Evolutionary conservation across 805 yeast species (phyloP).

Genomic region (Candida sonorensis): DNA sequence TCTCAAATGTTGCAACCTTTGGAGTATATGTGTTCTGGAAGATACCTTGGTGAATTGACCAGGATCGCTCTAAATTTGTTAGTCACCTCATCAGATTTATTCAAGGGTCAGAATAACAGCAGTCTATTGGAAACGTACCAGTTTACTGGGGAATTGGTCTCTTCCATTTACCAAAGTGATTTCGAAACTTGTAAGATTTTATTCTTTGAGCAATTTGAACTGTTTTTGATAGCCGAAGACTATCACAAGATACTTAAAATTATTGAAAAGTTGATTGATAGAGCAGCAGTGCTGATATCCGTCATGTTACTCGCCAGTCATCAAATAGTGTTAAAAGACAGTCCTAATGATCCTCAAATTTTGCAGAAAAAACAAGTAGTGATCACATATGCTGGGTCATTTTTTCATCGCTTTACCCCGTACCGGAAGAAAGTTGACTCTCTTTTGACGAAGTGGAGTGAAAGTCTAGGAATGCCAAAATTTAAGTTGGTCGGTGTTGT

Average conservation of each 20-base stretch:
- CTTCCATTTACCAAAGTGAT: constrained; percentile 30
- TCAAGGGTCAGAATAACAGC: constrained; percentile 2
- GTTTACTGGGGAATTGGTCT: constrained; percentile 33
- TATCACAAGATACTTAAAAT: constrained; percentile 11
- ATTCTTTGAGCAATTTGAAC: not conserved
- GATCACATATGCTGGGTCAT: constrained; percentile 47
- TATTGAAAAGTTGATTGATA: constrained; percentile 31
- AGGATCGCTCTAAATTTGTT: constrained; percentile 36
- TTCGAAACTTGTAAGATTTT: not conserved
- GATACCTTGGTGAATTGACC: constrained; percentile 49
- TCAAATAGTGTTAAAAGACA: constrained; percentile 20
- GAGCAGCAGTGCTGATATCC: constrained; percentile 40
- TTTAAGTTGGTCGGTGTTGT: constrained; percentile 34
- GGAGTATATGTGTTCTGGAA: constrained; percentile 48
- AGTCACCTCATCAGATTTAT: constrained; percentile 14
- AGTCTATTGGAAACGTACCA: constrained; percentile 1
- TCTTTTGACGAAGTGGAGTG: constrained; percentile 5
- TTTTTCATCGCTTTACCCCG: constrained; percentile 35
- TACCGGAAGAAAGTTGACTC: constrained; percentile 31
- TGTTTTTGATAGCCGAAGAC: constrained; percentile 5
- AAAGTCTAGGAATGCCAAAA: constrained; percentile 20
- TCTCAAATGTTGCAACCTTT: constrained; percentile 44
- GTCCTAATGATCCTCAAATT: constrained; percentile 1
- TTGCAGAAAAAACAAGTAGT: constrained; percentile 19
- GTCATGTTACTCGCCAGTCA: constrained; percentile 33